These are phyloP conservation scores for Dendrocalamus latiflorus DNA, from an alignment of 202 grass and related monocot species.

Conservation along the genomic window DNA sequence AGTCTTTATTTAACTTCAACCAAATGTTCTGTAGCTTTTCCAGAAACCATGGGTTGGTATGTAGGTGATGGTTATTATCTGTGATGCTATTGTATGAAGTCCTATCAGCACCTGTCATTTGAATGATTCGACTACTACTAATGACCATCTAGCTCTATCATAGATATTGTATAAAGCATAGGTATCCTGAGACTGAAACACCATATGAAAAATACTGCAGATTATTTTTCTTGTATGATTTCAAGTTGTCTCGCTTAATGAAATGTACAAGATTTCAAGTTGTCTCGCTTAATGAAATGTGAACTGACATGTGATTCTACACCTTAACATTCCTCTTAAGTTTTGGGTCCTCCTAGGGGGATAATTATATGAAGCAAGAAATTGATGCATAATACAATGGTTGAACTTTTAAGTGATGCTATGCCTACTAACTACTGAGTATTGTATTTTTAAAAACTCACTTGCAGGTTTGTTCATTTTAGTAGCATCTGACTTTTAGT, in stretches of 20 bases:
- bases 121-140: neutral
- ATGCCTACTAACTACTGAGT: neutral
- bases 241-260: too few species aligned
- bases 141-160: neutral
- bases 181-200: neutral
- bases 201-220: neutral
- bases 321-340: neutral
- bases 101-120: neutral
- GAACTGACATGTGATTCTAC: neutral
- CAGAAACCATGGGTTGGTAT: neutral
- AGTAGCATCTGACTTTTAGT: constrained; percentile 2
- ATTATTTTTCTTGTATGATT: neutral
- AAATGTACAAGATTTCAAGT: too few species aligned
- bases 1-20: too few species aligned
- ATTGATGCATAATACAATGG: neutral
- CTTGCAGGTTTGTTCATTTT: neutral
- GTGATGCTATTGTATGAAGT: neutral
- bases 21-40: too few species aligned
- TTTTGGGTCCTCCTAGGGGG: neutral
- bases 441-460: neutral
- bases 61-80: neutral
- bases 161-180: neutral
- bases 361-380: neutral
- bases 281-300: neutral
- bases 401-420: neutral